These are phyloP conservation scores for Cyberlindnera sargentensis DNA, from an alignment of 805 yeast genomes.

Conservation along the genomic window DNA sequence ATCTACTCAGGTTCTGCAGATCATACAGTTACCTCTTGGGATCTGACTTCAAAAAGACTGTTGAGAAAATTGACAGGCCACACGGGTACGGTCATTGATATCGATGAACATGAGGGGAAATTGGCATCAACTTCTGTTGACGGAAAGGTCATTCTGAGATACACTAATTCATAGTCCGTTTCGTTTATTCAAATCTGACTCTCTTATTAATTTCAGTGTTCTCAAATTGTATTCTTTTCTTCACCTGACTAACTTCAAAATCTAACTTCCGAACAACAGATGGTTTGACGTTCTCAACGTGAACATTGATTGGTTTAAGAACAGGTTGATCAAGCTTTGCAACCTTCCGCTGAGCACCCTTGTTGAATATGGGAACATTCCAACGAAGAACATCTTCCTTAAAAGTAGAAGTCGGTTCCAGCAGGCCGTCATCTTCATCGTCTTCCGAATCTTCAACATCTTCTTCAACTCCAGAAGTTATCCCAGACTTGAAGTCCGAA, in stretches of 20 bases:
- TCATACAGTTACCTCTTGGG: slow-evolving; percentile 53
- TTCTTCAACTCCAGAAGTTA: slow-evolving; percentile 1
- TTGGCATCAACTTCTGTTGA: slow-evolving; percentile 48
- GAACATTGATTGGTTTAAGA: neutral
- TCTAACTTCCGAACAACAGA: slow-evolving; percentile 1
- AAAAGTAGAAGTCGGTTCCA: slow-evolving; percentile 20
- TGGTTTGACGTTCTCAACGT: too few species aligned
- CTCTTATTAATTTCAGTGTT: slow-evolving; percentile 1
- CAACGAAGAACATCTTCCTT: slow-evolving; percentile 19
- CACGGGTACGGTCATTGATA: slow-evolving; percentile 52
- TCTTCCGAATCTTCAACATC: slow-evolving; percentile 3
- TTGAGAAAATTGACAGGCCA: slow-evolving; percentile 52
- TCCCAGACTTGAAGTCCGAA: slow-evolving; percentile 6
- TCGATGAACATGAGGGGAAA: slow-evolving; percentile 40
- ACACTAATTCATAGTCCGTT: slow-evolving; percentile 7
- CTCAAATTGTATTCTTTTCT: neutral
- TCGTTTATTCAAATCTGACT: slow-evolving; percentile 6
- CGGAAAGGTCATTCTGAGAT: slow-evolving; percentile 45
- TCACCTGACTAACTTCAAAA: neutral
- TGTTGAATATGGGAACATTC: slow-evolving; percentile 29
- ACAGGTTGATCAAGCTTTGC: neutral
- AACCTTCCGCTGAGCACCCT: slow-evolving; percentile 13
- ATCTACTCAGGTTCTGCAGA: slow-evolving; percentile 59
- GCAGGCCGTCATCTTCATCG: slow-evolving; percentile 19
- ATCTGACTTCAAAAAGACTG: slow-evolving; percentile 41